Base-by-base conservation (phyloP, 2,329 filamentous ascomycete genomes). In the Paecilomyces sp. region DNA sequence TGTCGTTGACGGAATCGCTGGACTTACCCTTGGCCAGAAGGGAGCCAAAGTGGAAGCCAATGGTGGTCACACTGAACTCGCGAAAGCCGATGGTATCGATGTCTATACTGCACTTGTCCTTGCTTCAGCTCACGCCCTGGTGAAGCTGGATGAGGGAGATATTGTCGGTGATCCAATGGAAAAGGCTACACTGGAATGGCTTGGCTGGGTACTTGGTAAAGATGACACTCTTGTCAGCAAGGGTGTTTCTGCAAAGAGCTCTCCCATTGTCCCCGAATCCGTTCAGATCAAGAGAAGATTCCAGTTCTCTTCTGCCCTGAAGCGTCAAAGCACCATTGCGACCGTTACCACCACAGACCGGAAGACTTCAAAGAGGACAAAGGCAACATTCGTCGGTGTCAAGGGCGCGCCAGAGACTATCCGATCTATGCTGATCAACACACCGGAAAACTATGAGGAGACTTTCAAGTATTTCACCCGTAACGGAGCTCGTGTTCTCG, bases 111-210 rank as follows among this genome's bases (percentile, higher is more conserved):
- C 92, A 8, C 82, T 99, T 59, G 94, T 97, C 57, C 85, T 99
- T 58, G 93, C 94, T 51, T 96, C 92, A 12, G 94, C 94, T 2
- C 94, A 99, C 72, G 94, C 94, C 51, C 82, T 99, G 30, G 95
- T 99, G 56, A 97, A 93, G 73, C 83, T 99, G 15, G 94, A 99
- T 65, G 94, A 99, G 73, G 94, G 94, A 22, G 94, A 99, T 12
- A 89, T 97, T 66, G 94, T 99, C 53, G 94, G 94, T 69, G 94
- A 99, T 71, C 94, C 94, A 1, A 99, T 99, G 94, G 94, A 99
- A 73, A 97, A 97, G 77, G 94, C 94, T 53, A 97, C 94, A 1
- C 80, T 99, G 30, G 81, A 83, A 55, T 92, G 93, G 59, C 86
- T 99, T 11, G 92, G 93, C 58, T 99, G 94, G 94, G 87, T 84